Evolutionary conservation across 805 yeast genomes (phyloP), one percentile per base, ranked within the genome.

Genomic region (Barnettozyma wickerhamii): DNA sequence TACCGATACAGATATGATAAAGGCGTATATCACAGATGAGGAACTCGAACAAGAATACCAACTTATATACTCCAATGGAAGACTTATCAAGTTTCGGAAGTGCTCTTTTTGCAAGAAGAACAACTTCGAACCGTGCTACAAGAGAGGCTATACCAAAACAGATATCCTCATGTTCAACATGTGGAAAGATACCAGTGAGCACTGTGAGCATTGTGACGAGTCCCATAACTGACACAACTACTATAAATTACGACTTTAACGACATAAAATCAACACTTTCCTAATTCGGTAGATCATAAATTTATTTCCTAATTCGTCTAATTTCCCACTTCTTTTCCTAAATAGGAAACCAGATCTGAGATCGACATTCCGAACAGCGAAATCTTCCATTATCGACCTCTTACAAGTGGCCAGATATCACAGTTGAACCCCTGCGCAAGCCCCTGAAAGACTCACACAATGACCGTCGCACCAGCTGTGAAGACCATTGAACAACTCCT

Each of bases 401-500:
- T n/a, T n/a, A n/a, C n/a, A n/a, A n/a, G n/a, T n/a, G n/a, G n/a
- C n/a, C n/a, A n/a, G n/a, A n/a, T n/a, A n/a, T n/a, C n/a, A n/a
- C n/a, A n/a, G n/a, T n/a, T n/a, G n/a, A n/a, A 19, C 14, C 35
- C 17, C 12, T 32, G 12, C 21, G 17, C 10, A 19, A 13, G n/a
- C 27, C 6, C 14, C 26, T 19, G 6, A 14, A 19, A 19, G 23
- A 19, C 19, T 7, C n/a, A 9, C n/a, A n/a, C n/a, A 9, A 43
- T 43, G 47, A 23, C 47, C 6, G 13, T 10, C 1, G 7, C 34
- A 6, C 39, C 40, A 5, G 26, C 43, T 3, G 28, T 49, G 7
- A 38, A 40, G 30, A 43, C 47, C 6, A 51, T 54, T n/a, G 56
- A 55, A 41, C 50, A 40, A 19, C 26, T 31, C 10, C 42, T 53